These are phyloP conservation scores for Syzygium oleosum DNA, from an alignment of 345 rosid species.

Conservation along the genomic window DNA sequence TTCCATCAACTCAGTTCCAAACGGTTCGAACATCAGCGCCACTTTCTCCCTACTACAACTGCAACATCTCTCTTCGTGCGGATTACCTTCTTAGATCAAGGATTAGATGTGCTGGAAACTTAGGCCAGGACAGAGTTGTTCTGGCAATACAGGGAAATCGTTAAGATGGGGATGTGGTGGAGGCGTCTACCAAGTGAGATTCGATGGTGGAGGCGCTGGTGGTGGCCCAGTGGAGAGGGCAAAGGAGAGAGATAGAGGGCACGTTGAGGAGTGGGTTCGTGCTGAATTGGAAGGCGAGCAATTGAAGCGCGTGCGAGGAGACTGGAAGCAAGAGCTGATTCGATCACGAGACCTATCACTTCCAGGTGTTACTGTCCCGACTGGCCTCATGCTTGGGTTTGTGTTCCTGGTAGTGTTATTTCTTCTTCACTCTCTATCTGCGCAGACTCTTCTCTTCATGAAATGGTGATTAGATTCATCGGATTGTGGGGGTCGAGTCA, in stretches of 20 bases:
- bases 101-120: neutral
- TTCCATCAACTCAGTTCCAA: conserved; percentile 1
- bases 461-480: no score
- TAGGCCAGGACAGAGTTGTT: neutral
- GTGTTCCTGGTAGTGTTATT: neutral
- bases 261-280: no score
- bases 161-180: neutral
- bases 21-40: neutral
- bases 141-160: conserved; percentile 6
- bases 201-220: conserved; percentile 6
- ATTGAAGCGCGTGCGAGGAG: no score
- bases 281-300: no score
- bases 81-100: neutral
- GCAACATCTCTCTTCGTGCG: neutral
- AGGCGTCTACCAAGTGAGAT: conserved; percentile 8
- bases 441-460: neutral
- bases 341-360: neutral
- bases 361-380: conserved; percentile 35
- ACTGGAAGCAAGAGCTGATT: conserved; percentile 38
- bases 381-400: conserved; percentile 18
- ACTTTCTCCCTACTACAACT: neutral
- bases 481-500: no score
- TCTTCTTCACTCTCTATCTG: neutral
- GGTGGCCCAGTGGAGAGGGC: no score
- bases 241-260: no score